Conservation (phyloP, 208 protist genomes). For the Naegleria fowleri region DNA sequence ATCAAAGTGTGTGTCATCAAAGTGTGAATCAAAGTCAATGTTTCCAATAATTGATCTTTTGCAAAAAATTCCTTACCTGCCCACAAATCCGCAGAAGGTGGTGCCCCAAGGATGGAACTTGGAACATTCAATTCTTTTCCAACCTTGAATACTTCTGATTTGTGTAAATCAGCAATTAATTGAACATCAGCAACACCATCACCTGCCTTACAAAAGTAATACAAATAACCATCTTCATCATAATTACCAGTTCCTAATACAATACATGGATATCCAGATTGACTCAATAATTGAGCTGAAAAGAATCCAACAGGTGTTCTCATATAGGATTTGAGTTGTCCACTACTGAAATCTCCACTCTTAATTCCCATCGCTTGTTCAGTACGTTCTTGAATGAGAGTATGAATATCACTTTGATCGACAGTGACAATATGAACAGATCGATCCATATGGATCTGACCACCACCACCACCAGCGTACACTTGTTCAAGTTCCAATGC, state of each 20-base stretch:
- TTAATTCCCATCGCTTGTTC: conserved; percentile 63
- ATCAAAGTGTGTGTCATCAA: no score
- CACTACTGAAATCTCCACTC: conserved; percentile 72
- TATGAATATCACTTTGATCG: conserved; percentile 80
- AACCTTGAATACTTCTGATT: conserved; percentile 81
- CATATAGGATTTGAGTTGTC: conserved; percentile 89
- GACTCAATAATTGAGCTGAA: conserved; percentile 75
- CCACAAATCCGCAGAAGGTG: conserved; percentile 88
- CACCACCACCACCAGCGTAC: background rate
- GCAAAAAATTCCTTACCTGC: no score
- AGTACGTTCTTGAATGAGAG: conserved; percentile 56
- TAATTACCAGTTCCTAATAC: conserved; percentile 93
- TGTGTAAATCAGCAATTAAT: conserved; percentile 89
- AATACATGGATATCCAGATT: conserved; percentile 71
- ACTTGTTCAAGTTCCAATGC: background rate
- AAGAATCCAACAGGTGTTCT: conserved; percentile 84
- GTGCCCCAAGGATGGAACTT: conserved; percentile 62
- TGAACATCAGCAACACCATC: conserved; percentile 91
- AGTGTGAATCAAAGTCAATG: no score
- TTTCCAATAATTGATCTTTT: no score
- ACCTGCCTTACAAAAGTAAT: conserved; percentile 92
- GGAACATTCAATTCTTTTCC: conserved; percentile 71
- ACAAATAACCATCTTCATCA: conserved; percentile 90
- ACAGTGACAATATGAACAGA: conserved; percentile 74
- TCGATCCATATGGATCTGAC: conserved; percentile 50